Evolutionary conservation across 164 flowering plant species (phyloP).

Genomic region (Euptelea pleiosperma): DNA sequence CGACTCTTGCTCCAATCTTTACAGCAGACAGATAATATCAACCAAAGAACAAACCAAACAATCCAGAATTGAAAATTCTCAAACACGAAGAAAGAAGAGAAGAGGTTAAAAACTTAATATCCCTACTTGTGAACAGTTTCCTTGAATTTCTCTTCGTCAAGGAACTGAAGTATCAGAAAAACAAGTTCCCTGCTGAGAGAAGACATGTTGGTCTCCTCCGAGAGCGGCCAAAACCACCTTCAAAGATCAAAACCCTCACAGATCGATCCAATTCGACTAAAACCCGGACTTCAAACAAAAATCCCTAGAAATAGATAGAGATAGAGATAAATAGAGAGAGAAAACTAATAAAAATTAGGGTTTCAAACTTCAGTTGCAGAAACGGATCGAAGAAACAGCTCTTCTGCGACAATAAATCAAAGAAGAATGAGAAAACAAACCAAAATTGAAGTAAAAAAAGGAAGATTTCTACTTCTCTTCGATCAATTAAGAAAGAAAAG

Average conservation of each 20-base stretch:
- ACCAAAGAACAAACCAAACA: slow-evolving; percentile 1
- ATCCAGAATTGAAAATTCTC: neutral
- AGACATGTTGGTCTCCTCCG: slow-evolving; percentile 42
- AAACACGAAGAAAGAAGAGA: neutral
- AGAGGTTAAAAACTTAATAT: too few relatives aligned
- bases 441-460: neutral
- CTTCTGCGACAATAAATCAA: neutral
- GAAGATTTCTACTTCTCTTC: neutral
- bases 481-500: neutral
- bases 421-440: neutral
- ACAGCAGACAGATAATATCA: slow-evolving; percentile 5
- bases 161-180: slow-evolving; percentile 76
- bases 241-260: too few relatives aligned
- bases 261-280: slow-evolving; percentile 4
- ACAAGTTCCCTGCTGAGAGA: slow-evolving; percentile 79
- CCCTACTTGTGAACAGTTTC: slow-evolving; percentile 76
- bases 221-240: too few relatives aligned
- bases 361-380: neutral
- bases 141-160: slow-evolving; percentile 84
- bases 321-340: too few relatives aligned
- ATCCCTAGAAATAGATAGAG: too few relatives aligned
- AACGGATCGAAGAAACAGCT: neutral
- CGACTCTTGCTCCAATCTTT: slow-evolving; percentile 75
- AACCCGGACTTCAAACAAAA: slow-evolving; percentile 2
- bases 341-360: neutral